These are phyloP conservation scores for Linum usitatissimum DNA, from an alignment of 345 rosid species.

Conservation along the genomic window DNA sequence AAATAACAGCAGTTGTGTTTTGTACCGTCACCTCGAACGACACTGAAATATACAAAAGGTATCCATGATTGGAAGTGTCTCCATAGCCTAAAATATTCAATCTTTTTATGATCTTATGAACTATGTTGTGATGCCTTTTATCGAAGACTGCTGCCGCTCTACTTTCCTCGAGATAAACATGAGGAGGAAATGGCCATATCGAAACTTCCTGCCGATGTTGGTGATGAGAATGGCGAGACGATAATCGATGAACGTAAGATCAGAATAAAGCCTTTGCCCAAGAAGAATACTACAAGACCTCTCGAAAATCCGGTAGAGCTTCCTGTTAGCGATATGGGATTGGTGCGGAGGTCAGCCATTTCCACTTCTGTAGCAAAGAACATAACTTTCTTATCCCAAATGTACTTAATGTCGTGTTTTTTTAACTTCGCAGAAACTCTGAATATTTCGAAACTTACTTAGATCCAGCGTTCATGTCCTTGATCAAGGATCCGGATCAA, in stretches of 20 bases:
- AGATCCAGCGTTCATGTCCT: constrained; percentile 98
- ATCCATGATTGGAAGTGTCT: too few species aligned
- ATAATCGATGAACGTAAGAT: constrained; percentile 90
- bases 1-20: constrained; percentile 71
- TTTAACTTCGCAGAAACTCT: constrained; percentile 60
- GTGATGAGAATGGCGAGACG: constrained; percentile 99
- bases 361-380: background rate
- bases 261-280: constrained; percentile 86
- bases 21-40: constrained; percentile 72
- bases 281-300: constrained; percentile 44
- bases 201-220: constrained; percentile 94
- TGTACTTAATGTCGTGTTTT: constrained; percentile 4
- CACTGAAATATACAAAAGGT: constrained; percentile 96
- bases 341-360: constrained; percentile 67
- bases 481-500: constrained; percentile 92
- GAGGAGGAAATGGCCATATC: constrained; percentile 81
- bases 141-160: constrained; percentile 85
- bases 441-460: constrained; percentile 65
- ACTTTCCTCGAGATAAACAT: constrained; percentile 90
- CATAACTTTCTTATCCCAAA: background rate
- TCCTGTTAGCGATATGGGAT: constrained; percentile 64
- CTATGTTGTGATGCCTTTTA: constrained; percentile 2
- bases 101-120: background rate
- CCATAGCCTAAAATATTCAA: too few species aligned
- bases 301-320: constrained; percentile 48